Evolutionary conservation across 2,329 filamentous ascomycete genomes (phyloP), one percentile per base, ranked within the genome.

Genomic region (Hymenotorrendiella dingleyae): DNA sequence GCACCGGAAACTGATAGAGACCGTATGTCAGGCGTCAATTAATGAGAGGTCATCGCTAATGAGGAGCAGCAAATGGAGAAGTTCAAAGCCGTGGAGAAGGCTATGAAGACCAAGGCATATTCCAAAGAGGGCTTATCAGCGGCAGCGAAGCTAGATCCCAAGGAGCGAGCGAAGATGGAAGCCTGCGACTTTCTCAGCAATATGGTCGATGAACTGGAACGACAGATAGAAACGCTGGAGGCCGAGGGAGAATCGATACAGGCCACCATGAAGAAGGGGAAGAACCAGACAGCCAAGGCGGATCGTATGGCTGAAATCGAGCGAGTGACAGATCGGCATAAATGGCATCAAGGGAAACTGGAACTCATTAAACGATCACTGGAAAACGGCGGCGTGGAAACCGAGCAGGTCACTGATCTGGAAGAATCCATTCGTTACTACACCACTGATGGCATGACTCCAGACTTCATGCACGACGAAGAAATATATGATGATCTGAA

Each of bases 71-170:
- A 91, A 86, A 98, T 98, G 93, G 93, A 98, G 70, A 89, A 88
- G 60, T 98, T 98, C 78, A 98, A 98, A 72, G 91, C 90, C n/a
- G 93, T 98, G 40, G 93, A 98, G 68, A 98, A 98, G 73, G 93
- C 95, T 61, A 97, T 98, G 93, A 98, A 98, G 74, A 98, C 93
- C 44, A 98, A 98, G 67, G 93, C 93, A 48, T 98, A 95, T 69
- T 97, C 93, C 49, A 97, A 98, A 73, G 93, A 97, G 68, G 93
- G 93, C 33, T 71, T 98, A 53, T 93, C 87, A 51, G 86, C 91
- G 40, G 88, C 89, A 20, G 83, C 88, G 38, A 94, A 94, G 67
- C 76, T 97, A 52, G 93, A 98, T 68, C 93, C 93, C n/a, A 94
- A 90, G 64, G 93, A 97, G 65, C 88, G 94, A 65, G 91, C 94